phyloP scores from a whole-genome alignment of 2,329 filamentous ascomycete species.

The Huntiella abstrusa region DNA sequence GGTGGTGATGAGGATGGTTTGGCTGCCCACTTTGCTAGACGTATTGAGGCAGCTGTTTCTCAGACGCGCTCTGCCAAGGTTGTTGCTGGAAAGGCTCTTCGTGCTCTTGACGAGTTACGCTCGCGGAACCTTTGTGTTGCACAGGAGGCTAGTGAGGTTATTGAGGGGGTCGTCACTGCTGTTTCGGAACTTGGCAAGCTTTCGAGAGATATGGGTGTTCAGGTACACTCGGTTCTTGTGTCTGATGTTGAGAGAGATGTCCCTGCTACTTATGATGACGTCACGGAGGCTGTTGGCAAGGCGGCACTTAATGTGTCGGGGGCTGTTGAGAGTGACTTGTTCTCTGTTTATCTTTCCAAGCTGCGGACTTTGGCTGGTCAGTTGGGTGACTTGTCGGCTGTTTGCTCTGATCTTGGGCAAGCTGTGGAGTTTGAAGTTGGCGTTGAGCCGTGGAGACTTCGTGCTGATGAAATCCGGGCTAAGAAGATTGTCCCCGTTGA shows the following conservation, averaged over 20 bases:
- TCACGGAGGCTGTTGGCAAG: constrained; percentile 42
- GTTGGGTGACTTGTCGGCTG: constrained; percentile 49
- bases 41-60: constrained; percentile 51
- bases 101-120: constrained; percentile 60
- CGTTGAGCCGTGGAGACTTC: constrained; percentile 63
- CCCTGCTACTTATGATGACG: constrained; percentile 45
- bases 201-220: constrained; percentile 46
- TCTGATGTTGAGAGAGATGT: constrained; percentile 54
- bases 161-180: constrained; percentile 48
- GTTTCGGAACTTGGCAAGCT: constrained; percentile 48
- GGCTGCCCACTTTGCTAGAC: constrained; percentile 47
- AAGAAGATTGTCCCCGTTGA: constrained; percentile 66
- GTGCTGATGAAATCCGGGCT: constrained; percentile 64
- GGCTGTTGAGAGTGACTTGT: constrained; percentile 45
- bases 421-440: constrained; percentile 63
- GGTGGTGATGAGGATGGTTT: constrained; percentile 39
- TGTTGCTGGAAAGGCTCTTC: constrained; percentile 57
- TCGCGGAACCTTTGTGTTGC: constrained; percentile 55
- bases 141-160: constrained; percentile 45
- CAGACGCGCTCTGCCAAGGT: constrained; percentile 73
- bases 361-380: constrained; percentile 45
- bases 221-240: constrained; percentile 42
- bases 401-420: constrained; percentile 51
- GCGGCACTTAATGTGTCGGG: constrained; percentile 25
- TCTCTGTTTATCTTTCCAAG: constrained; percentile 48